Evolutionary conservation across 2,329 filamentous ascomycete genomes (phyloP), one percentile per base, ranked within the genome.

Genomic region (Knufia petricola): DNA sequence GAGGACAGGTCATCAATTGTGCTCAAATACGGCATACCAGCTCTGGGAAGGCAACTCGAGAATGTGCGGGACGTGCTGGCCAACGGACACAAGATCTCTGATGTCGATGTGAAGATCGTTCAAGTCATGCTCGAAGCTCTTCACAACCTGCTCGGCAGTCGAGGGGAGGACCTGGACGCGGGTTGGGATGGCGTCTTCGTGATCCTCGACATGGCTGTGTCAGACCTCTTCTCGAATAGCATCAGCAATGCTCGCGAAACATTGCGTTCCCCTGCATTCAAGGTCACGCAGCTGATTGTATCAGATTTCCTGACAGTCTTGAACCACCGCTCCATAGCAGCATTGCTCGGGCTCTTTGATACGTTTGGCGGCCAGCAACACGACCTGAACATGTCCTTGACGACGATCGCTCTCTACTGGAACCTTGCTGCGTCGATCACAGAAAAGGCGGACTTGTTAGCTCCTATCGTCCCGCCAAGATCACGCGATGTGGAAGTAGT

Each of bases 391-490:
- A 94, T 96, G 60, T 90, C 90, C 0, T 72, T 98, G 21, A 96
- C 92, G 28, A 92, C 89, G 1, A 86, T 95, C 7, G 95, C 90
- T 0, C 92, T 94, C 61, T 94, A 95, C 64, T 95, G 89, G 87
- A 89, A 90, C 47, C 77, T 95, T 6, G 95, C 90, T 0, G 89
- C 47, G n/a, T 51, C 47, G 12, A 53, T 50, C 21, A 21, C 53
- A 34, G 49, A 41, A 32, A 47, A 43, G 12, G 47, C 52, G 13
- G 49, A 51, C 30, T 46, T n/a, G 12, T 50, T 55, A 24, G 48
- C 52, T 3, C 24, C 52, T 4, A 4, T 26, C 23, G n/a, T 10
- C 9, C 21, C 23, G 45, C 17, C 32, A 17, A n/a, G 15, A 17
- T 36, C 32, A 17, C 10, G 32, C 15, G 10, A 13, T 8, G 15